phyloP scores from a whole-genome alignment of 2,329 filamentous ascomycete genomes.

The Chrysosporium keratinophilum region DNA sequence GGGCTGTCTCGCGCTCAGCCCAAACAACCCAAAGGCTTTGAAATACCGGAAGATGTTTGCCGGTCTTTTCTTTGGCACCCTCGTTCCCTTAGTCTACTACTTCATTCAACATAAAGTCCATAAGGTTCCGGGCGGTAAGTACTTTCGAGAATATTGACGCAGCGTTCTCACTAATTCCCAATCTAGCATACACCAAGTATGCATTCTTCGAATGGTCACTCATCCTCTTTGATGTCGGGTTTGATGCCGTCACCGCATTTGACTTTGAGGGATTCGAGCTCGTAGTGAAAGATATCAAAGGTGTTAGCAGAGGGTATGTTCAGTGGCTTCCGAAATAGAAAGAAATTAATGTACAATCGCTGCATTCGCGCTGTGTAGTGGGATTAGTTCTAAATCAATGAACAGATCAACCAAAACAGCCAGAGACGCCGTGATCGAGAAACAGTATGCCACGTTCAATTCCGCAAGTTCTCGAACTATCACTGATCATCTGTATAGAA shows the following conservation, averaged over 20 bases:
- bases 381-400: conserved; percentile 29
- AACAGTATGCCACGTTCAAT: conserved; percentile 53
- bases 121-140: conserved; percentile 77
- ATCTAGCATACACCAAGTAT: conserved; percentile 84
- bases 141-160: background rate
- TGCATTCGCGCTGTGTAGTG: conserved; percentile 28
- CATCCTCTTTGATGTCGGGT: conserved; percentile 88
- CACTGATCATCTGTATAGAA: conserved; percentile 44
- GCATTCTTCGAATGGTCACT: conserved; percentile 97
- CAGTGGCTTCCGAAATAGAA: conserved; percentile 82
- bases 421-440: conserved; percentile 49
- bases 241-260: conserved; percentile 86
- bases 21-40: conserved; percentile 68
- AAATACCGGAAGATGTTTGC: conserved; percentile 83
- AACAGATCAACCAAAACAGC: conserved; percentile 42
- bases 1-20: conserved; percentile 79
- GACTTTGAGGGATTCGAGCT: conserved; percentile 88
- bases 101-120: conserved; percentile 99
- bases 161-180: conserved; percentile 16
- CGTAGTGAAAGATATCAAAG: conserved; percentile 77
- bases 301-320: conserved; percentile 95
- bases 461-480: background rate
- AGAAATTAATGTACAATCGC: conserved; percentile 42
- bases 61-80: conserved; percentile 74
- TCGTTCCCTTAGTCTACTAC: conserved; percentile 86